Evolutionary conservation across 345 rosid species (phyloP).

Genomic region (Dipteronia dyeriana): DNA sequence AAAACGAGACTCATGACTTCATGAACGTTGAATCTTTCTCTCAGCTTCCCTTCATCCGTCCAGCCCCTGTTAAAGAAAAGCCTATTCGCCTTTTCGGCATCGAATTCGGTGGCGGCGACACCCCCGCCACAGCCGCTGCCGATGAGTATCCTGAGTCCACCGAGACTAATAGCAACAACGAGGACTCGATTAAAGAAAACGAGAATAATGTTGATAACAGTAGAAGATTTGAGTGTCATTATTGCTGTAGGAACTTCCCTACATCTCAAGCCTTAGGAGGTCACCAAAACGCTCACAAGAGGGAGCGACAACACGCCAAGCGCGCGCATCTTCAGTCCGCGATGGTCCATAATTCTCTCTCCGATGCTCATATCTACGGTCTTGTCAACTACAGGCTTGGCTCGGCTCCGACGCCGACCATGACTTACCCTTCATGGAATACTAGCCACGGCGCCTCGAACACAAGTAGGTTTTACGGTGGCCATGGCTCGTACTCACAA

Average conservation of each 20-base stretch:
- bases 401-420: conserved; percentile 33
- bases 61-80: conserved; percentile 60
- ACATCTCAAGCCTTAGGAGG: conserved; percentile 99
- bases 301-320: conserved; percentile 95
- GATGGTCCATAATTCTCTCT: conserved; percentile 55
- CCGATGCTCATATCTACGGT: conserved; percentile 57
- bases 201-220: conserved; percentile 45
- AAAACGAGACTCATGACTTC: conserved; percentile 62
- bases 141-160: conserved; percentile 30
- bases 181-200: conserved; percentile 36
- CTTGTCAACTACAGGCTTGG: conserved; percentile 54
- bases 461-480: conserved; percentile 58
- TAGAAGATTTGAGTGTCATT: conserved; percentile 90
- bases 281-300: conserved; percentile 98
- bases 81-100: conserved; percentile 86
- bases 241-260: conserved; percentile 93
- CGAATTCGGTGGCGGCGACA: conserved; percentile 52
- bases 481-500: conserved; percentile 38
- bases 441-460: conserved; percentile 16
- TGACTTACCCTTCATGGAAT: conserved; percentile 64
- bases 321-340: conserved; percentile 77
- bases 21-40: conserved; percentile 62
- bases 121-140: conserved; percentile 13
- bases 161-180: conserved; percentile 28
- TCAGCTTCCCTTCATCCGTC: conserved; percentile 74